A percentile compares a stretch with the other conserved stretches of the same genome.
phyloP scores from a whole-genome alignment of 1,284 basidiomycete genomes.

The Trichosporon sp. region DNA sequence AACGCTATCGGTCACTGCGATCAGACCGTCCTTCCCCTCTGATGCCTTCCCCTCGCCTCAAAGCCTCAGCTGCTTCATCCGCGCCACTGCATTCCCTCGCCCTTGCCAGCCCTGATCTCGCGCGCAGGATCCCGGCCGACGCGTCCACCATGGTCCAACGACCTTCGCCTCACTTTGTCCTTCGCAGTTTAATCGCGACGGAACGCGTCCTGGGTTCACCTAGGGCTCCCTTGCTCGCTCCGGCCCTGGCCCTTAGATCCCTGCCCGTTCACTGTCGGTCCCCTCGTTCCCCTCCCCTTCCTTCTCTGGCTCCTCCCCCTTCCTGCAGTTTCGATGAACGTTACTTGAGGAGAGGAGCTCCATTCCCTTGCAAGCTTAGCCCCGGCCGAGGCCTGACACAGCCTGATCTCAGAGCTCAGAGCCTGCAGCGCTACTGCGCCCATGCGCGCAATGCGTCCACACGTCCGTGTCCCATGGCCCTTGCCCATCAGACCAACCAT shows the following conservation, averaged over 20 bases:
- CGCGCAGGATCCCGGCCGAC: neutral
- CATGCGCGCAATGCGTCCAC: neutral
- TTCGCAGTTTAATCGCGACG: neutral
- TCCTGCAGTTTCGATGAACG: neutral
- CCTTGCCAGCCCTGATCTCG: no score
- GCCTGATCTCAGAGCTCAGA: neutral
- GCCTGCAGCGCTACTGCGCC: neutral
- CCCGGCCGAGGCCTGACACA: conserved; percentile 14
- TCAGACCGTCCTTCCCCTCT: no score
- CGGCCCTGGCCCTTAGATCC: conserved; percentile 1
- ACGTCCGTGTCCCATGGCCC: neutral
- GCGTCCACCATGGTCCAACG: neutral
- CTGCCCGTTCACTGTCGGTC: neutral
- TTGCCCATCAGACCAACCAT: neutral
- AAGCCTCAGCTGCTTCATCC: no score
- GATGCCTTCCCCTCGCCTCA: no score
- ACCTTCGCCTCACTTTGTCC: neutral
- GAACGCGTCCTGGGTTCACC: neutral
- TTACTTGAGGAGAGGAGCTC: neutral
- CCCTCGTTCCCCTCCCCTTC: neutral
- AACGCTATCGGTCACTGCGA: neutral
- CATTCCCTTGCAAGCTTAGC: neutral
- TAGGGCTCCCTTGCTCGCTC: neutral
- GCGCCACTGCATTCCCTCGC: no score
- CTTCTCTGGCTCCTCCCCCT: neutral